Base-by-base conservation (phyloP, 345 rosid genomes). In the Aquilaria malaccensis region DNA sequence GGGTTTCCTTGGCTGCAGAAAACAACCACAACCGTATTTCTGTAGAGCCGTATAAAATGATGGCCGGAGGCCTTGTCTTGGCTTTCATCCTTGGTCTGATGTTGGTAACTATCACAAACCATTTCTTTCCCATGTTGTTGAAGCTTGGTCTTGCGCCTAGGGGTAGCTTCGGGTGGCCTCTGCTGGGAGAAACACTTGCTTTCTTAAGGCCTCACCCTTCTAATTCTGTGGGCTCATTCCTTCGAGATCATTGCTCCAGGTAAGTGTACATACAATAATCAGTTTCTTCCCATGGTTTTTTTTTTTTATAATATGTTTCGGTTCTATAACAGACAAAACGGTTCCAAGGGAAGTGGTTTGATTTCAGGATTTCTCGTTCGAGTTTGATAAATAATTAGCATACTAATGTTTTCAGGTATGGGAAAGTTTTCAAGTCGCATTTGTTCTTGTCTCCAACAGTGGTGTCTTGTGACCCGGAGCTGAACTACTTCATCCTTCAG, bases 391-490 rank as follows among this genome's bases (percentile, higher is more conserved):
- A 48, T 48, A 53, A 3, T 37, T 52, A 37, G 43, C 7, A 3
- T 37, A 37, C 43, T 1, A 3, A 37, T 37, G 2, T 45, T 53
- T 62, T 47, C 69, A 77, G 77, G 63, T 77, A 67, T 56, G 94
- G 94, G 6, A 68, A 77, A 45, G 69, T 87, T 62, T 87, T 87
- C 79, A 84, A 69, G 9, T 70, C 88, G 55, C 84, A 84, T 59
- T 62, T 87, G 64, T 84, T 84, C 62, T 79, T 83, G 47, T 77
- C 72, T n/a, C 85, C 86, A n/a, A 82, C 94, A 0, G 74, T 87
- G 14, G 83, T 87, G 31, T 84, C 88, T 2, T 80, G 77, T 63
- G 94, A 87, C 67, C 81, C 80, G n/a, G 94, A 84, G 58, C 68
- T 81, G 56, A 87, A 87, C 74, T 79, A 79, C 56, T 84, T 82